Conservation (phyloP, 306 rosid genomes). For the Rubus idaeus region DNA sequence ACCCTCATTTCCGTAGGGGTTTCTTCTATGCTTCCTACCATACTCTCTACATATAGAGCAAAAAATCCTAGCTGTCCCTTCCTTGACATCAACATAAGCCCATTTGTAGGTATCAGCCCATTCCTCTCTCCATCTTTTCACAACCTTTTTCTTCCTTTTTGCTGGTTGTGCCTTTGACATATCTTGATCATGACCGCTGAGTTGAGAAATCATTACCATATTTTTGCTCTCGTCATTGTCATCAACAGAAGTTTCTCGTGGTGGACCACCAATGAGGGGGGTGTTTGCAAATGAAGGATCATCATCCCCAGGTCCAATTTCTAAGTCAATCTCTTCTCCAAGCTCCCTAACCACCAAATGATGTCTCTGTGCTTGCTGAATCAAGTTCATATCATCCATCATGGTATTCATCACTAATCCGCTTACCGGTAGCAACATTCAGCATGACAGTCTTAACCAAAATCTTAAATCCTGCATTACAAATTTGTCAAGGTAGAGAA, state of each 20-base stretch:
- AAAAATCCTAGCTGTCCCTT: constrained; percentile 95
- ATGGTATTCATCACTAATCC: constrained; percentile 86
- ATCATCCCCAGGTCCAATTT: constrained; percentile 96
- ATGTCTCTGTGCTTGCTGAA: constrained; percentile 95
- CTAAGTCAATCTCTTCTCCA: constrained; percentile 95
- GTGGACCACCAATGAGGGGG: constrained; percentile 63
- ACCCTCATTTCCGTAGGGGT: constrained; percentile 97
- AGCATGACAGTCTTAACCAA: constrained; percentile 66
- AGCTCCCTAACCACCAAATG: constrained; percentile 89
- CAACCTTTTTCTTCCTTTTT: constrained; percentile 95
- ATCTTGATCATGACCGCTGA: constrained; percentile 76
- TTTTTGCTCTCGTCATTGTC: constrained; percentile 80
- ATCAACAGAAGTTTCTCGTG: constrained; percentile 78
- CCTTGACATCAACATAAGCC: constrained; percentile 95
- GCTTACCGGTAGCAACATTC: constrained; percentile 69
- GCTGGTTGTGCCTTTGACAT: constrained; percentile 60
- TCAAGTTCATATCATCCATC: constrained; percentile 91
- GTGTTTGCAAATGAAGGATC: constrained; percentile 84
- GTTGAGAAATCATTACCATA: constrained; percentile 78
- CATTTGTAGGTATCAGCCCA: constrained; percentile 99
- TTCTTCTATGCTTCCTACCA: constrained; percentile 95
- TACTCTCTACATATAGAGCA: constrained; percentile 97
- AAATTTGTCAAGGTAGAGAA: constrained; percentile 21
- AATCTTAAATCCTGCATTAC: constrained; percentile 26
- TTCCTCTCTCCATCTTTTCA: constrained; percentile 99